Evolutionary conservation across 257 asterid genomes (phyloP), one percentile per base, ranked within the genome.

Genomic region (Primulina huaijiensis): DNA sequence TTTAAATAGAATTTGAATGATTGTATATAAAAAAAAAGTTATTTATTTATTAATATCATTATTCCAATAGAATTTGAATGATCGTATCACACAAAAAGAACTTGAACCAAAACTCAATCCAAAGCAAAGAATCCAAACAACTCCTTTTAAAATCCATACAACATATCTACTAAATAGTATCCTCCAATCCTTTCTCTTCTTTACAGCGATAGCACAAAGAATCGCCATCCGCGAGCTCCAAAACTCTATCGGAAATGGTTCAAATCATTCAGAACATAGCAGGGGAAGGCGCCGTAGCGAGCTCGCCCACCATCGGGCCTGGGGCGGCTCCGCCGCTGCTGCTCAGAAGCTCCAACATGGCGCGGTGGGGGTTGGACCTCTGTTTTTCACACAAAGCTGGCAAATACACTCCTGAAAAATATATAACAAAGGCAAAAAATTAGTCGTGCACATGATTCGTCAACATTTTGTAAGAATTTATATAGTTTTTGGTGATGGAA

Each of bases 321-420:
- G 75, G 38, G 61, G 82, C 67, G 70, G 72, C 79, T 5, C 58
- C 85, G 12, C 81, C 82, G 6, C 87, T 43, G 77, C 78, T 86
- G 80, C 85, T 86, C 69, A 85, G 62, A 50, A 86, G 77, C 69
- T 75, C 96, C 37, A 85, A 20, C 89, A 83, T 83, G 23, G 88
- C 83, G 35, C 90, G 87, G 77, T 58, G 90, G 12, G 89, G 87
- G 71, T 62, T 83, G 57, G 69, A 60, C 50, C 40, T 86, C 34
- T 81, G 88, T 38, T 76, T 82, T 72, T 79, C 73, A 67, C 96
- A 89, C 0, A 86, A 82, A 11, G 65, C 68, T 6, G 96, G 96
- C 80, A 89, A 68, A 76, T 52, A 86, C 52, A 83, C 88, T 72
- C 96, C 92, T 88, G 72, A 65, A 75, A 34, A 43, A 35, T 72